Percentiles rank a stretch among this genome's conserved stretches.
These are phyloP conservation scores for Lenwebbia sp. DNA, from an alignment of 345 rosid species.

Conservation along the genomic window DNA sequence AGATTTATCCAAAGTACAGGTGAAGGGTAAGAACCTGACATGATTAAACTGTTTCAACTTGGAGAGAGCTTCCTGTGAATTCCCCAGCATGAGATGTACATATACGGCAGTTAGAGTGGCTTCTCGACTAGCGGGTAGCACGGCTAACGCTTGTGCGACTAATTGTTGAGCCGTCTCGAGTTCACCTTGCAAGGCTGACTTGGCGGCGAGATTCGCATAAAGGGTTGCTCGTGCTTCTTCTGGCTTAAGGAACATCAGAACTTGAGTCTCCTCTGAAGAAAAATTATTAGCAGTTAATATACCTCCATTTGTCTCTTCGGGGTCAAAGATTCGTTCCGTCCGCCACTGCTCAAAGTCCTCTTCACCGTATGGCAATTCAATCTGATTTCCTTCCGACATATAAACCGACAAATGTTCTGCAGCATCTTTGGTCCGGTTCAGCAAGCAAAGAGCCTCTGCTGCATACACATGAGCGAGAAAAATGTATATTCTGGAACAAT, in stretches of 20 bases:
- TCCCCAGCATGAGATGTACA: conserved; percentile 64
- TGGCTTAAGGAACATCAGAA: conserved; percentile 49
- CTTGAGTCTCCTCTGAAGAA: conserved; percentile 13
- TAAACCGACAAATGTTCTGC: conserved; percentile 63
- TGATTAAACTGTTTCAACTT: conserved; percentile 66
- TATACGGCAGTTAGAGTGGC: conserved; percentile 75
- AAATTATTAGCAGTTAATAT: conserved; percentile 20
- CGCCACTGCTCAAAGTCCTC: conserved; percentile 67
- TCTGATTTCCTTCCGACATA: conserved; percentile 43
- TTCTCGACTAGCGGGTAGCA: conserved; percentile 52
- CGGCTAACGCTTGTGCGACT: conserved; percentile 39
- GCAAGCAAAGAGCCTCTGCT: conserved; percentile 91
- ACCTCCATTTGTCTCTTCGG: conserved; percentile 53
- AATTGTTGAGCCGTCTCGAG: conserved; percentile 54
- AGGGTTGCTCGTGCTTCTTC: conserved; percentile 85
- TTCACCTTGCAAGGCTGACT: conserved; percentile 67
- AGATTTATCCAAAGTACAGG: conserved; percentile 17
- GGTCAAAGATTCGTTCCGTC: conserved; percentile 35
- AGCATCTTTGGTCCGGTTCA: conserved; percentile 74
- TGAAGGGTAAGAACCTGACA: conserved; percentile 51
- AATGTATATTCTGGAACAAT: conserved; percentile 56
- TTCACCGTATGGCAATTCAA: conserved; percentile 55
- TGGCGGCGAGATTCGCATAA: conserved; percentile 62
- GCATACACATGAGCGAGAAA: conserved; percentile 79
- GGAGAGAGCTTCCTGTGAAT: conserved; percentile 64